phyloP scores from a whole-genome alignment of 768 basidiomycete species.

The Gloeopeniophorella convolvens region DNA sequence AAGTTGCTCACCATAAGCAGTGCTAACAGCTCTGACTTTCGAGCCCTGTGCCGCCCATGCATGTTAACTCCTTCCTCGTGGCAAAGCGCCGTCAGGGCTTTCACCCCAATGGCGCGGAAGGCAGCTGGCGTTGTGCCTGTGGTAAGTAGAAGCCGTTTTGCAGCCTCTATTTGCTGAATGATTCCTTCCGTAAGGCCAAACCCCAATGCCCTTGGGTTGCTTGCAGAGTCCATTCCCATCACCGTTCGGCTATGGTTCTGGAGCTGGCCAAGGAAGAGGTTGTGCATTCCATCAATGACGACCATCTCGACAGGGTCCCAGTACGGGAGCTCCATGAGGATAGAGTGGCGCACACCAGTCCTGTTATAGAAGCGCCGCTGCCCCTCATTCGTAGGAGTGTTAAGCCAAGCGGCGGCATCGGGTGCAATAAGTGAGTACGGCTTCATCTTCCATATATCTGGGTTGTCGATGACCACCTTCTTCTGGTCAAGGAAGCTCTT shows the following conservation, averaged over 20 bases:
- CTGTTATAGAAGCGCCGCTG: slow-evolving; percentile 13
- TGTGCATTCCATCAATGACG: slow-evolving; percentile 26
- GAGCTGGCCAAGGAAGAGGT: slow-evolving; percentile 19
- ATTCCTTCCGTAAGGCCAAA: too few species aligned
- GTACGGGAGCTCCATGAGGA: slow-evolving; percentile 24
- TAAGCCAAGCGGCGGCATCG: slow-evolving; percentile 19
- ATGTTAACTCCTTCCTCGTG: too few species aligned
- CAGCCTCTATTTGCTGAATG: not conserved
- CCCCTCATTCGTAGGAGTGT: slow-evolving; percentile 11
- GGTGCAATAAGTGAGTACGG: slow-evolving; percentile 1
- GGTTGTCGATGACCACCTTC: not conserved
- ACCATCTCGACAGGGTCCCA: slow-evolving; percentile 22
- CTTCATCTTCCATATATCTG: not conserved
- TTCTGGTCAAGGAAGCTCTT: not conserved
- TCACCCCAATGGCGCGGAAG: too few species aligned
- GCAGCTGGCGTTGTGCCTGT: too few species aligned
- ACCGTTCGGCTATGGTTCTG: slow-evolving; percentile 18
- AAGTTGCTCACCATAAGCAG: too few species aligned
- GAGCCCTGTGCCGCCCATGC: too few species aligned
- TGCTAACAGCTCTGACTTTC: too few species aligned
- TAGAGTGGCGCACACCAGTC: slow-evolving; percentile 25
- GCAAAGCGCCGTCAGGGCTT: not conserved
- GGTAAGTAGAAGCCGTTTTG: not conserved
- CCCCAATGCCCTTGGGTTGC: not conserved
- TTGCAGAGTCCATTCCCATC: slow-evolving; percentile 11